Percentiles rank a stretch among this genome's conserved stretches.
Conservation (phyloP, 352 stramenopile genomes). For the Phytopythium boreale region DNA sequence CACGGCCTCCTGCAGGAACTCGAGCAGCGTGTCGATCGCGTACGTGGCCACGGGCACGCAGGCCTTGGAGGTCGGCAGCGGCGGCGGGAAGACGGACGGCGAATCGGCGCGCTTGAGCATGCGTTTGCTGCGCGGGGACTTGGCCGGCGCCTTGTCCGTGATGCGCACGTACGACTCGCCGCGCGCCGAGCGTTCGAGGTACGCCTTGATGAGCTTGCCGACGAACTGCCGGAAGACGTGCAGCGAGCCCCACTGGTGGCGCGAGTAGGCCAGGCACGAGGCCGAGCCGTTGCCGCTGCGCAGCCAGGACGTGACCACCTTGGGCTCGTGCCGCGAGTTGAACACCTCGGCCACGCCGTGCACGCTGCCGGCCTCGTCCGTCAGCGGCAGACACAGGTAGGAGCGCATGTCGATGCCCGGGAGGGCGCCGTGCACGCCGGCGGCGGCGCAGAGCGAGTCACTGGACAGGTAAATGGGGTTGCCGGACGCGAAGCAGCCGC, state of each 20-base stretch:
- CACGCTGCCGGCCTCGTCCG: constrained; percentile 45
- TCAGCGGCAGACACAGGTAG: constrained; percentile 69
- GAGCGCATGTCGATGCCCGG: constrained; percentile 46
- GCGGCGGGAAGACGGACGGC: neutral
- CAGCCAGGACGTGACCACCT: constrained; percentile 44
- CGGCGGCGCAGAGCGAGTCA: constrained; percentile 16
- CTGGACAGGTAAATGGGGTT: constrained; percentile 37
- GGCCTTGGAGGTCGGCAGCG: neutral
- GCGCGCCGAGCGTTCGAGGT: constrained; percentile 21
- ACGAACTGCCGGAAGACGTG: constrained; percentile 63
- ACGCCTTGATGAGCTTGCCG: constrained; percentile 45
- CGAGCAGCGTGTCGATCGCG: constrained; percentile 36
- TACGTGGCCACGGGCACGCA: neutral
- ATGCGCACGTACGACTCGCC: constrained; percentile 21
- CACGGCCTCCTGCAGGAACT: constrained; percentile 51
- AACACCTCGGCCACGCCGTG: constrained; percentile 67
- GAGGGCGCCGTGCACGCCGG: constrained; percentile 21
- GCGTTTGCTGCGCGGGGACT: constrained; percentile 9
- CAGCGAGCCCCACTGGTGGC: constrained; percentile 29
- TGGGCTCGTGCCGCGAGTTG: constrained; percentile 50
- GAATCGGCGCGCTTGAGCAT: constrained; percentile 7
- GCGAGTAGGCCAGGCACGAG: constrained; percentile 11
- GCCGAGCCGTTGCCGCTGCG: constrained; percentile 14
- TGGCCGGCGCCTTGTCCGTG: constrained; percentile 6
- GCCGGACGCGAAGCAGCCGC: constrained; percentile 22